Conservation (phyloP, 2,329 filamentous ascomycete species). For the Pseudopyricularia cyperi region DNA sequence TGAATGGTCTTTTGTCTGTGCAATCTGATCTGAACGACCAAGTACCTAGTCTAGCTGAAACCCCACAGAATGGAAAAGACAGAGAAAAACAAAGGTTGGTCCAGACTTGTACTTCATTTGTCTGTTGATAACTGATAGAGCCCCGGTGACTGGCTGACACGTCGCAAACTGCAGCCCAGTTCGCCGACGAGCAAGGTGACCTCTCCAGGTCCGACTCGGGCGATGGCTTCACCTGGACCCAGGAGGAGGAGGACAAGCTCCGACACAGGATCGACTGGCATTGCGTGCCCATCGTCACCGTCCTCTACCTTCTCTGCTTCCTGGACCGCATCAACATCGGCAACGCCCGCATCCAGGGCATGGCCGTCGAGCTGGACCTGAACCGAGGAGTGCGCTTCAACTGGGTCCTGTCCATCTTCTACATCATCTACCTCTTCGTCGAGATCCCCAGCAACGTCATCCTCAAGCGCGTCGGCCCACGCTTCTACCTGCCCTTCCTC, state of each 20-base stretch:
- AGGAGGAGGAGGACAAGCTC: slow-evolving; percentile 33
- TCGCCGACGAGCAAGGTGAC: neutral
- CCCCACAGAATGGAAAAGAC: neutral
- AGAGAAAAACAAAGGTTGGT: neutral
- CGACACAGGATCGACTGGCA: slow-evolving; percentile 38
- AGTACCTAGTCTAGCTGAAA: neutral
- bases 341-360: slow-evolving; percentile 42
- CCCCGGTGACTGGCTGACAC: neutral
- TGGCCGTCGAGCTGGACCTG: slow-evolving; percentile 33
- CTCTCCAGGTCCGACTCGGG: slow-evolving; percentile 6
- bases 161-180: neutral
- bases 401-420: slow-evolving; percentile 44
- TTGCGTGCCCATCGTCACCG: slow-evolving; percentile 36
- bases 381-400: slow-evolving; percentile 36
- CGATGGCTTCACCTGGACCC: slow-evolving; percentile 29
- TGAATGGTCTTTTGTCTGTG: too few species aligned
- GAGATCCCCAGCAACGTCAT: slow-evolving; percentile 43
- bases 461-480: slow-evolving; percentile 38
- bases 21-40: neutral
- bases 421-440: slow-evolving; percentile 40
- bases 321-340: slow-evolving; percentile 28
- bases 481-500: slow-evolving; percentile 38
- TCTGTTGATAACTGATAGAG: neutral
- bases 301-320: slow-evolving; percentile 38
- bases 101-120: too few species aligned